These are phyloP conservation scores for Cucurbita argyrosperma DNA, from an alignment of 306 rosid genomes.

Conservation along the genomic window DNA sequence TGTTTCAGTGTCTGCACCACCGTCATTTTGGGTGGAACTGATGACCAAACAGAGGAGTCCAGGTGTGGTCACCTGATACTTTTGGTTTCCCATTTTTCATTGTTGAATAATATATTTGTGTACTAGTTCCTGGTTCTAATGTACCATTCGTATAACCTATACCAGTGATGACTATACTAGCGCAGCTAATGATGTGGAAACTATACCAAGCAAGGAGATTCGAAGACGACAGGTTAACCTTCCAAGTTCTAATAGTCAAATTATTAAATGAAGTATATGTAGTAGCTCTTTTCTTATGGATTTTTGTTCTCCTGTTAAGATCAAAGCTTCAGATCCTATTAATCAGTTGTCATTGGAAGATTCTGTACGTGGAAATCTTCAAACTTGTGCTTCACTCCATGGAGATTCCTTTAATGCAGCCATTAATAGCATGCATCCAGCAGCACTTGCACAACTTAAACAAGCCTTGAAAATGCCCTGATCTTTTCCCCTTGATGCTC, in stretches of 20 bases:
- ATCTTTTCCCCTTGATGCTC: background rate
- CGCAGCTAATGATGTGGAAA: slow-evolving; percentile 40
- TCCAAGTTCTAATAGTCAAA: slow-evolving; percentile 8
- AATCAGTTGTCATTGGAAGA: slow-evolving; percentile 71
- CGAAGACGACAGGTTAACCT: slow-evolving; percentile 68
- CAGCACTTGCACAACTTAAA: slow-evolving; percentile 67
- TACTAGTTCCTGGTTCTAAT: background rate
- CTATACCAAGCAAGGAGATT: slow-evolving; percentile 49
- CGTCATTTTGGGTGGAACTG: slow-evolving; percentile 58
- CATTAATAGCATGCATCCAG: slow-evolving; percentile 76
- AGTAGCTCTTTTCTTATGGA: slow-evolving; percentile 9
- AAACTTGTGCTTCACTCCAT: slow-evolving; percentile 73
- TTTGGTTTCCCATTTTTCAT: background rate
- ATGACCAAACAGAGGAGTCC: slow-evolving; percentile 65
- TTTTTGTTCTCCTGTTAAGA: slow-evolving; percentile 24
- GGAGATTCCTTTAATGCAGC: slow-evolving; percentile 83
- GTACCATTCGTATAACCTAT: slow-evolving; percentile 1
- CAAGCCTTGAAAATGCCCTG: slow-evolving; percentile 79
- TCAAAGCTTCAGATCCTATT: slow-evolving; percentile 75
- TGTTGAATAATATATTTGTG: background rate
- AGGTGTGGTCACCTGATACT: slow-evolving; percentile 39
- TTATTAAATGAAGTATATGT: background rate
- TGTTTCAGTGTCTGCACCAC: slow-evolving; percentile 74
- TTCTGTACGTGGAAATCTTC: slow-evolving; percentile 76
- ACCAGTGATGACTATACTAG: slow-evolving; percentile 51